These are phyloP conservation scores for Coniochaeta ligniaria DNA, from an alignment of 2,329 filamentous ascomycete genomes.

Conservation along the genomic window DNA sequence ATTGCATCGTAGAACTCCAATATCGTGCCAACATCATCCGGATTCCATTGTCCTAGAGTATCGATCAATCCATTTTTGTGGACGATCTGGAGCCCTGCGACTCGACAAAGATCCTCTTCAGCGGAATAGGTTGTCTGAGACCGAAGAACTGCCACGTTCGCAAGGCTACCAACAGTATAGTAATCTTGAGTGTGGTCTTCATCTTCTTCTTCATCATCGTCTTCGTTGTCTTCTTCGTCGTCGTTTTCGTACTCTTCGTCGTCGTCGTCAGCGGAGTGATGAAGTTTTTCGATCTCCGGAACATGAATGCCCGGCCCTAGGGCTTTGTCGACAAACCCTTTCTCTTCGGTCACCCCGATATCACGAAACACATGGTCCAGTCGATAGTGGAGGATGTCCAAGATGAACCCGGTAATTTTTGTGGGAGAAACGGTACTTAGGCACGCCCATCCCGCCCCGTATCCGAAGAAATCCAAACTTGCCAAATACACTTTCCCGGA, in stretches of 20 bases:
- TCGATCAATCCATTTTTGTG: no score
- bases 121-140: no score
- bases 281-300: not conserved
- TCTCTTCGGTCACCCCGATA: not conserved
- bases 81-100: no score
- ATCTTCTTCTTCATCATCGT: not conserved
- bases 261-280: no score
- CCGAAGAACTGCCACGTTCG: not conserved
- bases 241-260: no score
- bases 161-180: not conserved
- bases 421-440: not conserved
- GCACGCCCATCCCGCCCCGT: not conserved
- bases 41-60: no score
- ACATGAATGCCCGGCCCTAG: not conserved
- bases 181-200: not conserved
- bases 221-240: not conserved
- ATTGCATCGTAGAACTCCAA: no score
- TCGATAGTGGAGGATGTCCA: not conserved
- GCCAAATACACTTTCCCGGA: not conserved
- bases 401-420: not conserved
- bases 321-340: not conserved
- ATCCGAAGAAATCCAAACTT: no score
- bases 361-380: not conserved
- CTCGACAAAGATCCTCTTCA: no score
- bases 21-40: no score